phyloP scores from a whole-genome alignment of 108 stramenopile species.

The Conticribra weissflogii region DNA sequence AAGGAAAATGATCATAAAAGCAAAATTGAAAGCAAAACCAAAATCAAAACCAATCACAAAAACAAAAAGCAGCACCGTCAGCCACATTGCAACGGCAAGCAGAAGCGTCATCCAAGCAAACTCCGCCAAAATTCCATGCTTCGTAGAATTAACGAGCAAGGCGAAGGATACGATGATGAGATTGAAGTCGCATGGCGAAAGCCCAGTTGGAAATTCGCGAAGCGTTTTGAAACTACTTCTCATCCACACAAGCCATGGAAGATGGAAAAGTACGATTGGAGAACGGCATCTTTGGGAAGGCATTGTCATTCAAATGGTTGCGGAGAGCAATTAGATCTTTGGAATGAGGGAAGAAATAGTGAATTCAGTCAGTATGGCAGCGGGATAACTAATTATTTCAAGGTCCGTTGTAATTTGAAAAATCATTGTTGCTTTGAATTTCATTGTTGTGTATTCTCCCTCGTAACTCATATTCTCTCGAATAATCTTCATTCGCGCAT shows the following conservation, averaged over 20 bases:
- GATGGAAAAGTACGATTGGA: constrained; percentile 31
- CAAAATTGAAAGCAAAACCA: background rate
- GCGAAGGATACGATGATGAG: constrained; percentile 50
- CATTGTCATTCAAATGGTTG: constrained; percentile 64
- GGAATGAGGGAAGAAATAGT: constrained; percentile 63
- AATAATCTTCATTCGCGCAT: background rate
- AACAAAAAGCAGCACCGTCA: background rate
- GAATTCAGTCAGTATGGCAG: constrained; percentile 70
- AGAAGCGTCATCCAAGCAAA: constrained; percentile 3
- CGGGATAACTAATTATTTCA: constrained; percentile 78
- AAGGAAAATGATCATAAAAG: constrained; percentile 1
- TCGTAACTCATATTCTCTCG: constrained; percentile 3
- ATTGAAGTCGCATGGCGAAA: constrained; percentile 49
- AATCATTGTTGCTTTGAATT: background rate
- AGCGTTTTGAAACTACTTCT: constrained; percentile 35
- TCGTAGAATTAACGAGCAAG: constrained; percentile 37
- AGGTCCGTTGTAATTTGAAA: constrained; percentile 24
- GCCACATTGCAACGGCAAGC: too few relatives aligned
- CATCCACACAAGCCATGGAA: constrained; percentile 58
- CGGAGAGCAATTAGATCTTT: constrained; percentile 73
- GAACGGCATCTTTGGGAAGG: constrained; percentile 51
- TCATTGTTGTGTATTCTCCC: too few relatives aligned
- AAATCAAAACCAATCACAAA: background rate
- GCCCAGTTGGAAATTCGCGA: constrained; percentile 54
- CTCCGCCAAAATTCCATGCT: constrained; percentile 33